Percentiles rank a stretch among this genome's conserved stretches.
Evolutionary conservation across 371 early-diverging fungal genomes (phyloP).

Genomic region (Mortierella sp.): DNA sequence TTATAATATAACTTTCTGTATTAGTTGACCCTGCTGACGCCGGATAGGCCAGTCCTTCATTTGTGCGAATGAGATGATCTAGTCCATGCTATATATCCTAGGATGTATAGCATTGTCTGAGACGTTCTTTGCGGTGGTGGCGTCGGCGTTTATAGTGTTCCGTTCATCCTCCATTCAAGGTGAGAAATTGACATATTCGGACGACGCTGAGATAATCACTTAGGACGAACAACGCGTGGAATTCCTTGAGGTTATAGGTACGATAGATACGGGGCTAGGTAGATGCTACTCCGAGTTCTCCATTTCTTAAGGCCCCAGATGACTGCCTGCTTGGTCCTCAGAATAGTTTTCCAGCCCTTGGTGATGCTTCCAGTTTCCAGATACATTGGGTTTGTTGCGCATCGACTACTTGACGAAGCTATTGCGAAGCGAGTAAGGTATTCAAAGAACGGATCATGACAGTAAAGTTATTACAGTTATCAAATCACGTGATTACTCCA

Average conservation of each 20-base stretch:
- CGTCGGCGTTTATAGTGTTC: not conserved
- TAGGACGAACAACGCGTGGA: not conserved
- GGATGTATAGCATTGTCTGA: not conserved
- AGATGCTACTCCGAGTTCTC: not conserved
- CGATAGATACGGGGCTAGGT: not conserved
- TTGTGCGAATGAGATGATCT: not conserved
- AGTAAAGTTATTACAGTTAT: not conserved
- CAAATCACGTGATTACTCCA: not conserved
- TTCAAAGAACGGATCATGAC: too few relatives aligned
- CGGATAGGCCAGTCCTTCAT: not conserved
- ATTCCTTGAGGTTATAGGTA: not conserved
- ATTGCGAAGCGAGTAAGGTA: not conserved
- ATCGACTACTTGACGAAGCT: too few relatives aligned
- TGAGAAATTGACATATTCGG: constrained; percentile 2
- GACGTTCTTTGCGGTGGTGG: not conserved
- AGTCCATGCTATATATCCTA: not conserved
- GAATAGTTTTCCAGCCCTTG: constrained; percentile 21
- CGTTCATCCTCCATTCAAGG: not conserved
- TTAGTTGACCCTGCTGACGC: not conserved
- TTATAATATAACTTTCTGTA: not conserved
- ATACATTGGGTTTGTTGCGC: not conserved
- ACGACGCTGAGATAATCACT: not conserved
- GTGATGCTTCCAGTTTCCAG: constrained; percentile 10
- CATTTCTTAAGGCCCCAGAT: not conserved
- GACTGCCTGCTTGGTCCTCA: constrained; percentile 15